A percentile compares a stretch with the other conserved stretches of the same genome.
These are phyloP conservation scores for Balansia obtecta DNA, from an alignment of 2,329 filamentous ascomycete genomes.

Conservation along the genomic window DNA sequence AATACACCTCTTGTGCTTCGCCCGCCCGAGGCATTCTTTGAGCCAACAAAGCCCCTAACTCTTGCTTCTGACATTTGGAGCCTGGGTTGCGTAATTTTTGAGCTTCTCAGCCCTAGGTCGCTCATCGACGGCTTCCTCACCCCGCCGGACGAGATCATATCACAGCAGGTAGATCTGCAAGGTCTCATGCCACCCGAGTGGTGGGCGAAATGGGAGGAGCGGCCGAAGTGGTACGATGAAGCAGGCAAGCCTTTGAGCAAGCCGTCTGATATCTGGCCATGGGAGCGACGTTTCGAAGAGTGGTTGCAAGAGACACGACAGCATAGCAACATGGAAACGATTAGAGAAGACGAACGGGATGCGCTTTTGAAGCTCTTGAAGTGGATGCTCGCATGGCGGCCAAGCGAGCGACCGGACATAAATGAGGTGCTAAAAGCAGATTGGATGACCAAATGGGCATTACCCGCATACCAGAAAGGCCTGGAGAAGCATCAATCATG, in stretches of 20 bases:
- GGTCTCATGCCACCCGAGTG: constrained; percentile 12
- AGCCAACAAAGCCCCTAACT: constrained; percentile 19
- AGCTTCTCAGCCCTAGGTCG: constrained; percentile 16
- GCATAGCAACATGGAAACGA: constrained; percentile 2
- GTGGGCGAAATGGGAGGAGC: constrained; percentile 12
- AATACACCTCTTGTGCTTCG: constrained; percentile 8
- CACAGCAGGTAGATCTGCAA: constrained; percentile 1
- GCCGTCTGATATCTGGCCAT: constrained; percentile 8
- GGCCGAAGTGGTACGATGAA: constrained; percentile 11
- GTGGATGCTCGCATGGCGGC: constrained; percentile 11
- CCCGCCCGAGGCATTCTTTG: constrained; percentile 24
- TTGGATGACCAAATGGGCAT: constrained; percentile 10
- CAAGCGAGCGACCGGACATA: constrained; percentile 7
- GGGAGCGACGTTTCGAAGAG: constrained; percentile 9
- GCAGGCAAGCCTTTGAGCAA: constrained; percentile 7
- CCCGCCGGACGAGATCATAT: background rate
- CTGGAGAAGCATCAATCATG: too few species aligned
- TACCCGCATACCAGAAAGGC: constrained; percentile 7
- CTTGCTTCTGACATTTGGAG: constrained; percentile 27
- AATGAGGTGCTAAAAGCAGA: constrained; percentile 5
- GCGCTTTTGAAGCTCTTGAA: constrained; percentile 6
- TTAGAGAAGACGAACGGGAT: constrained; percentile 7
- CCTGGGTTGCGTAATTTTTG: constrained; percentile 24
- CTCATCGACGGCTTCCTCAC: constrained; percentile 10
- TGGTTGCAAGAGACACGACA: constrained; percentile 10